These are phyloP conservation scores for Pseudocercospora eumusae DNA, from an alignment of 2,329 filamentous ascomycete species.

Conservation along the genomic window DNA sequence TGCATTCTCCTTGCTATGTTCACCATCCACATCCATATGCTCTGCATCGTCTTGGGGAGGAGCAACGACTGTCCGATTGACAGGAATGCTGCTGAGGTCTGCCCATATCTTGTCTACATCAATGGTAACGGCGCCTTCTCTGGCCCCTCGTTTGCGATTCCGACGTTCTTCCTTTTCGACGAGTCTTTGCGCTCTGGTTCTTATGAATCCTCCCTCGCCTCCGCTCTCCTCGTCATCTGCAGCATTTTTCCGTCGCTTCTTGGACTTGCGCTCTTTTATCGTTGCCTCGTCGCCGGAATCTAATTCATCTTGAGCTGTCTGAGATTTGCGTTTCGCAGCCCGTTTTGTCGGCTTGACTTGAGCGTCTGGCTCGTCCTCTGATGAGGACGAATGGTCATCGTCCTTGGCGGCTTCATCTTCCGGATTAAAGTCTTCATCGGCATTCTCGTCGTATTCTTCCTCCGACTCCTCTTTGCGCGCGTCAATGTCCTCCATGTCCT, in stretches of 20 bases:
- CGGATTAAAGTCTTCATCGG: constrained; percentile 49
- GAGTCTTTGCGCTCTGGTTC: constrained; percentile 56
- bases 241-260: constrained; percentile 43
- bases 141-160: constrained; percentile 46
- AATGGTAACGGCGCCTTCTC: constrained; percentile 53
- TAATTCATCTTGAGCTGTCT: constrained; percentile 41
- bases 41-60: constrained; percentile 21
- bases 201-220: constrained; percentile 54
- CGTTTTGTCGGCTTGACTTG: constrained; percentile 30
- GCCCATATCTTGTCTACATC: constrained; percentile 59
- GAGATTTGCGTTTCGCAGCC: constrained; percentile 45
- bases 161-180: constrained; percentile 53
- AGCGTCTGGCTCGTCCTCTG: constrained; percentile 41
- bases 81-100: constrained; percentile 48
- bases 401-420: constrained; percentile 36
- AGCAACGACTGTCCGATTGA: constrained; percentile 32
- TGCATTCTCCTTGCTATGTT: constrained; percentile 31
- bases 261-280: constrained; percentile 51
- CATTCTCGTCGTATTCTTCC: constrained; percentile 46
- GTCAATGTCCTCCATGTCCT: constrained; percentile 23
- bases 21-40: constrained; percentile 28
- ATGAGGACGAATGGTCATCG: constrained; percentile 37
- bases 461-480: constrained; percentile 32
- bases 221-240: constrained; percentile 40
- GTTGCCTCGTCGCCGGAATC: constrained; percentile 60